Conservation (phyloP, 768 basidiomycete genomes). For the Lentinula raphanica region DNA sequence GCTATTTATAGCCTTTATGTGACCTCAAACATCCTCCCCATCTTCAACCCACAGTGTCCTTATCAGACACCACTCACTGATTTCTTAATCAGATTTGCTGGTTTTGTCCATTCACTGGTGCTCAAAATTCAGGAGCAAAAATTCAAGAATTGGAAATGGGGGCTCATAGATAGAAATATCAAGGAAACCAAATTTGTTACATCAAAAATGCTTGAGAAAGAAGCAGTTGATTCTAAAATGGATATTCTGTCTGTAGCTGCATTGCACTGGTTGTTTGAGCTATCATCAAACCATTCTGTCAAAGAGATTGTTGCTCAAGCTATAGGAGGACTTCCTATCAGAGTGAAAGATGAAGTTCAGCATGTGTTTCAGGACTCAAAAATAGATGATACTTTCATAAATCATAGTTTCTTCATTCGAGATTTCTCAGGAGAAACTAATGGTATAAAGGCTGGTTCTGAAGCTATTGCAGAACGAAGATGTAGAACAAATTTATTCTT, state of each 20-base stretch:
- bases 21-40: conserved; percentile 7
- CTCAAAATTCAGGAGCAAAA: too few relatives aligned
- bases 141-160: too few relatives aligned
- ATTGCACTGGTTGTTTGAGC: background rate
- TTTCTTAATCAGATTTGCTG: background rate
- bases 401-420: background rate
- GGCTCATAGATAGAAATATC: too few relatives aligned
- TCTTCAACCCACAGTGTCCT: conserved; percentile 10
- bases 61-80: too few relatives aligned
- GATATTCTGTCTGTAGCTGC: background rate
- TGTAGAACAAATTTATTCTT: too few relatives aligned
- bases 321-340: background rate
- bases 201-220: too few relatives aligned
- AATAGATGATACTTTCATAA: background rate
- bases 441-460: too few relatives aligned
- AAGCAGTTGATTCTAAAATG: too few relatives aligned
- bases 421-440: too few relatives aligned
- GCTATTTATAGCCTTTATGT: conserved; percentile 4
- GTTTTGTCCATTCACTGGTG: too few relatives aligned
- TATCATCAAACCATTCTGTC: background rate
- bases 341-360: background rate
- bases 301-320: background rate
- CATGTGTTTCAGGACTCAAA: background rate
- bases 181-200: too few relatives aligned
- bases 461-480: too few relatives aligned